These are phyloP conservation scores for Nissolia schottii DNA, from an alignment of 306 rosid species.

Conservation along the genomic window DNA sequence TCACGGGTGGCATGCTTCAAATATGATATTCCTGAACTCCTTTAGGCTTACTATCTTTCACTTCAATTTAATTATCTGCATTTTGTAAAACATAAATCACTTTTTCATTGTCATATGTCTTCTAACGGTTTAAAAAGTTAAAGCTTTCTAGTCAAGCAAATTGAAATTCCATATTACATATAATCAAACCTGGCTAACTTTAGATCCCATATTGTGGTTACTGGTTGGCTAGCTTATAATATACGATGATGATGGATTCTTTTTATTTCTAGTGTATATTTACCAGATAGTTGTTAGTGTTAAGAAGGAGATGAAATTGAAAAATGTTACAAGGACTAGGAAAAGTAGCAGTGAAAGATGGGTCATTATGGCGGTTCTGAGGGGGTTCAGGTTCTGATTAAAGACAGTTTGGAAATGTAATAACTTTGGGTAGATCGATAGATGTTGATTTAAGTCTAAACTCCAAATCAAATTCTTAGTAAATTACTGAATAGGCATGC, in stretches of 20 bases:
- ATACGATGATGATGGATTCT: background rate
- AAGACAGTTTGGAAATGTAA: background rate
- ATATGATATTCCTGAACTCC: background rate
- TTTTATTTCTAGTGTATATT: background rate
- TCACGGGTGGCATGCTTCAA: background rate
- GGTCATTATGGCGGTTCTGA: background rate
- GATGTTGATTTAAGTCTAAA: background rate
- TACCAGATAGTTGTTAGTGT: background rate
- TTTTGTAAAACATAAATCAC: background rate
- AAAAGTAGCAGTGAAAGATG: background rate
- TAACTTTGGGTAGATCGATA: background rate
- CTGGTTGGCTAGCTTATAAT: background rate
- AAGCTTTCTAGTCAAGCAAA: background rate
- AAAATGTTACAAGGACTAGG: background rate
- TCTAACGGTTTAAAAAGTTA: background rate
- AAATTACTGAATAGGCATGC: too few species aligned
- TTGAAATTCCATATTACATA: background rate
- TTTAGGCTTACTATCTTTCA: background rate
- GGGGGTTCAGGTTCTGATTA: background rate
- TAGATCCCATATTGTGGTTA: background rate
- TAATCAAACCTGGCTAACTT: background rate
- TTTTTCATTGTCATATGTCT: background rate
- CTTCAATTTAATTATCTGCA: background rate
- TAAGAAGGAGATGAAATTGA: background rate
- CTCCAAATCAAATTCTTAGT: background rate